Evolutionary conservation across 768 basidiomycete genomes (phyloP).

Genomic region (Rhizopogon vulgaris): DNA sequence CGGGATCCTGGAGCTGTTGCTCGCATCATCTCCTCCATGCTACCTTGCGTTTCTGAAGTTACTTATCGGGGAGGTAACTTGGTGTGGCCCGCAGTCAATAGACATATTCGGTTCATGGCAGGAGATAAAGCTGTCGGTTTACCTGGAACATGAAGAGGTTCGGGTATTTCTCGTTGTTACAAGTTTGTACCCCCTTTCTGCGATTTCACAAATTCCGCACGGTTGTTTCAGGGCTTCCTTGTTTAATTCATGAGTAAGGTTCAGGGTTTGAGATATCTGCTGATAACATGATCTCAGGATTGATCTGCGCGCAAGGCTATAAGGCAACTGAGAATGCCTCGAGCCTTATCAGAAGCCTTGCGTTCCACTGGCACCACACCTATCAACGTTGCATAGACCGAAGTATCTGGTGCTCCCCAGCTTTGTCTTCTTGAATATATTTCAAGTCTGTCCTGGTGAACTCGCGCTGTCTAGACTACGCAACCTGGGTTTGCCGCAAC

Average conservation of each 20-base stretch:
- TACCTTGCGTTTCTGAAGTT: too few relatives aligned
- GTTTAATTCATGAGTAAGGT: background rate
- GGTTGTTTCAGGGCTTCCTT: background rate
- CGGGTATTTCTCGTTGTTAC: background rate
- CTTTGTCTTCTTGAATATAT: background rate
- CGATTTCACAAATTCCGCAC: background rate
- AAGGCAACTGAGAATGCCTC: background rate
- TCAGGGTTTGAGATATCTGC: background rate
- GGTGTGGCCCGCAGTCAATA: too few relatives aligned
- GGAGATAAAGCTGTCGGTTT: constrained; percentile 1
- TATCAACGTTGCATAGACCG: too few relatives aligned
- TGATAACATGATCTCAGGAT: background rate
- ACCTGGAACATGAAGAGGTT: background rate
- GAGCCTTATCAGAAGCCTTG: background rate
- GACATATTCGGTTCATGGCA: too few relatives aligned
- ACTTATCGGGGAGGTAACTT: too few relatives aligned
- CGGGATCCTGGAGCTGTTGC: too few relatives aligned
- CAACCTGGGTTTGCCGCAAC: background rate
- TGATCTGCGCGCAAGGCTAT: background rate
- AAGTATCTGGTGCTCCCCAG: background rate
- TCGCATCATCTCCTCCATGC: too few relatives aligned
- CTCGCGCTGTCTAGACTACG: background rate
- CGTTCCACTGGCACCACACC: background rate
- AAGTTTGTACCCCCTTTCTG: background rate
- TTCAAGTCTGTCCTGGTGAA: background rate